Base-by-base conservation (phyloP, 495 filamentous ascomycete species). In the Xylaria sp. region DNA sequence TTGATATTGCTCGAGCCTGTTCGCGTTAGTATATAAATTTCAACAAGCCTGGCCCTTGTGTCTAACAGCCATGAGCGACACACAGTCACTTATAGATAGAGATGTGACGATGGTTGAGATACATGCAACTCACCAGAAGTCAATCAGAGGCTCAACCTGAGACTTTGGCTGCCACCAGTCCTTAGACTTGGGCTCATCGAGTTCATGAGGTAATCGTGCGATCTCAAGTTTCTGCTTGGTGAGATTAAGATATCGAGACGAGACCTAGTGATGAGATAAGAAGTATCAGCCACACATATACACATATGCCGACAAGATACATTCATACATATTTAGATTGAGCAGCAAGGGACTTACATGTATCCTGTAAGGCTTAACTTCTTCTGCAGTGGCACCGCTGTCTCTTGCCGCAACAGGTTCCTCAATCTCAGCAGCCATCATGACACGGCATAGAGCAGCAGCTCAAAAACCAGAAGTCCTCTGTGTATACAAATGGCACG, bases 1-100 rank as follows among this genome's bases (percentile, higher is more conserved):
- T 71, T 85, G 81, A 77, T 91, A 91, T 52, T 82, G 75, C 65
- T 90, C 88, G 8, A 88, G 80, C 88, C 88, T 90, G 66, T 24
- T 37, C 12, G 68, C 24, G 53, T 48, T 59, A 71, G 74, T 67
- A 31, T 58, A 50, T 68, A 12, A 31, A 48, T 43, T 59, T 37
- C 19, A 59, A 37, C 2, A 37, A 37, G 12, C 17, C 4, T 55
- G 2, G 6, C 6, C 52, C 26, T 55, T 55, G 5, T 17, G 5
- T n/a, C 26, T 2, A 5, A 17, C 5, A 6, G 26, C 26, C 11
- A 26, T 31, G 8, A 55, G 52, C 61, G 26, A 8, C 35, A 37
- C 5, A 50, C 21, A 31, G 17, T 48, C 29, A 48, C 44, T 48
- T 65, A 48, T 50, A 65, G 26, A 63, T 63, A 63, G 21, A 63